Evolutionary conservation across 108 stramenopile genomes (phyloP), one percentile per base, ranked within the genome.

Genomic region (Bacterosira constricta): DNA sequence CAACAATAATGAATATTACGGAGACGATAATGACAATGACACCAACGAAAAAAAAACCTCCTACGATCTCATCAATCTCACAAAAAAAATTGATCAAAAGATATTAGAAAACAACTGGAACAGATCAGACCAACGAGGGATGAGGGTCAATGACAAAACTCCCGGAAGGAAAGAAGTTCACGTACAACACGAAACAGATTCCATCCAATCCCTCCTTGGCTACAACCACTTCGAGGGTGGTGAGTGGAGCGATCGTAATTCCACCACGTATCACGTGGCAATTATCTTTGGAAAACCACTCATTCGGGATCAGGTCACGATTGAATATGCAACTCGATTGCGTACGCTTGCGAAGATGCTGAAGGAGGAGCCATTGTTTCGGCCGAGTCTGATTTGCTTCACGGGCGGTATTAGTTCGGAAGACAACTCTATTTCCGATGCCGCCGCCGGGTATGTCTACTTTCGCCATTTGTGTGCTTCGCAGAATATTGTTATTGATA

Each of bases 291-390:
- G 86, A 0, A 89, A 89, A 39, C 67, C 86, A 2, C 54, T 93
- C 26, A 61, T 72, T 27, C 59, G 81, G 17, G 89, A 89, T 80
- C 81, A 83, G 38, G 68, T 93, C 6, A 86, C 92, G 13, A 72
- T 85, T 0, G 89, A 93, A 71, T 90, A 90, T 63, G 89, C 89
- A 9, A 56, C 67, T 20, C 64, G 92, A 42, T 63, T 93, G n/a
- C 75, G 81, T 1, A 65, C 86, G 2, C 49, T 93, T 6, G 88
- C 69, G 25, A 72, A 81, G 38, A 29, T 86, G 9, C 67, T 93
- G 44, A 82, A 84, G 49, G 67, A 85, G 47, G 83, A 85, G n/a
- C 27, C 73, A 35, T 6, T 25, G 8, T 87, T 85, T 60, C 45
- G 72, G 32, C 88, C 88, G 5, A 66, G 63, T 23, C 47, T 88